These are phyloP conservation scores for Chaetomiaceae sp. DNA, from an alignment of 2,329 filamentous ascomycete species.

Conservation along the genomic window DNA sequence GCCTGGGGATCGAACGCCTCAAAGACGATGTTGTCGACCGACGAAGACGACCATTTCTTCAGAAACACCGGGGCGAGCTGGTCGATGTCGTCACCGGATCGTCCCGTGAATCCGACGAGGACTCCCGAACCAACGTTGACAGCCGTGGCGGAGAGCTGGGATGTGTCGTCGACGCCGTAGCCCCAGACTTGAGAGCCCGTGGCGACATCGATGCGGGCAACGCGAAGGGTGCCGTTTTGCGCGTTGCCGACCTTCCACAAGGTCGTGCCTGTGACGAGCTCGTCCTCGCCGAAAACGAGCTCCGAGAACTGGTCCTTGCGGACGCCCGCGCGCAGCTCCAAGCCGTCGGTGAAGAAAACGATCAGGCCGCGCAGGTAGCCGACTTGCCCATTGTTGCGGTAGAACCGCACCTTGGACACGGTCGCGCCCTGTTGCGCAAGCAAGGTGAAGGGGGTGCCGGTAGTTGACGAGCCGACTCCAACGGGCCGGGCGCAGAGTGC, in stretches of 20 bases:
- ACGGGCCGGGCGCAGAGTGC: slow-evolving; percentile 1
- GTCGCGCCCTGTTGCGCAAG: slow-evolving; percentile 1
- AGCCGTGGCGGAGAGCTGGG: slow-evolving; percentile 2
- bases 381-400: slow-evolving; percentile 4
- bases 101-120: slow-evolving; percentile 9
- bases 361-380: slow-evolving; percentile 2
- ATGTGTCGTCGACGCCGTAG: slow-evolving; percentile 7
- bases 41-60: background rate
- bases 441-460: slow-evolving; percentile 5
- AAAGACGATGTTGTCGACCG: slow-evolving; percentile 4
- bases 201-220: slow-evolving; percentile 6
- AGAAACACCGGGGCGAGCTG: slow-evolving; percentile 8
- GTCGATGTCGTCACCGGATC: slow-evolving; percentile 3
- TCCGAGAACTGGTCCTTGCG: slow-evolving; percentile 5
- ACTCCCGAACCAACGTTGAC: slow-evolving; percentile 9
- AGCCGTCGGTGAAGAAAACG: slow-evolving; percentile 6
- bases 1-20: background rate
- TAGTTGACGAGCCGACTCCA: background rate
- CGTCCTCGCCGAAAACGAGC: background rate
- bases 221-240: background rate
- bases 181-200: slow-evolving; percentile 4
- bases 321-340: background rate
- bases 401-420: background rate
- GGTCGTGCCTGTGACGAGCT: background rate
- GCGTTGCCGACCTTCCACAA: slow-evolving; percentile 1